Evolutionary conservation across 306 rosid genomes (phyloP).

Genomic region (Begonia loranthoides): DNA sequence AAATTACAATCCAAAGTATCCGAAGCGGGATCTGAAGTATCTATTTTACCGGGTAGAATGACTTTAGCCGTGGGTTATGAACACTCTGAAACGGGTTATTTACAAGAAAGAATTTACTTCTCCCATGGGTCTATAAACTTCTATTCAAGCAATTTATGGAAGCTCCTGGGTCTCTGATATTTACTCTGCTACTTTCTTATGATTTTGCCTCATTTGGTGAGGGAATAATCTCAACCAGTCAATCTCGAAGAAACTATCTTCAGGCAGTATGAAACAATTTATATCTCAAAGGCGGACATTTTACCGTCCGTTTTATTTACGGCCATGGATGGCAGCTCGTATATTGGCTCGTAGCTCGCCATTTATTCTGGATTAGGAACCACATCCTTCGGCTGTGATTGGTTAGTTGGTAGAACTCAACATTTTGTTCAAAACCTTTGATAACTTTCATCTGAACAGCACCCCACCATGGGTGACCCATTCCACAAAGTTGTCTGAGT

Average conservation of each 20-base stretch:
- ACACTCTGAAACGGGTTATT: too few species aligned
- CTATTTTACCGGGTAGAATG: too few species aligned
- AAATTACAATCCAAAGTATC: too few species aligned
- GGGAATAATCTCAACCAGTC: not conserved
- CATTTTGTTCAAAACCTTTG: constrained; percentile 8
- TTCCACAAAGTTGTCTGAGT: constrained; percentile 19
- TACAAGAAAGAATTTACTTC: too few species aligned
- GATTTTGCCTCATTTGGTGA: too few species aligned
- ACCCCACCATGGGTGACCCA: constrained; percentile 39
- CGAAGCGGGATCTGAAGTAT: too few species aligned
- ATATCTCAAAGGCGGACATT: not conserved
- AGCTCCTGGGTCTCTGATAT: too few species aligned
- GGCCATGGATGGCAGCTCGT: too few species aligned
- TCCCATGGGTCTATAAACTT: too few species aligned
- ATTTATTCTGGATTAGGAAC: constrained; percentile 14
- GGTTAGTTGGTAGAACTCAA: constrained; percentile 8
- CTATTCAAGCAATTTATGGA: too few species aligned
- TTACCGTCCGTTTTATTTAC: constrained; percentile 4
- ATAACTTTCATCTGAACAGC: constrained; percentile 16
- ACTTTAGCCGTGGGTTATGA: too few species aligned
- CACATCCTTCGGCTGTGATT: constrained; percentile 48
- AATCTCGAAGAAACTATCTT: constrained; percentile 9
- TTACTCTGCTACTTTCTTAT: too few species aligned
- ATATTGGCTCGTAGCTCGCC: constrained; percentile 25
- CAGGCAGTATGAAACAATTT: constrained; percentile 2